A percentile compares a stretch with the other conserved stretches of the same genome.
phyloP scores from a whole-genome alignment of 1,284 basidiomycete genomes.

The Wallemia hederae region DNA sequence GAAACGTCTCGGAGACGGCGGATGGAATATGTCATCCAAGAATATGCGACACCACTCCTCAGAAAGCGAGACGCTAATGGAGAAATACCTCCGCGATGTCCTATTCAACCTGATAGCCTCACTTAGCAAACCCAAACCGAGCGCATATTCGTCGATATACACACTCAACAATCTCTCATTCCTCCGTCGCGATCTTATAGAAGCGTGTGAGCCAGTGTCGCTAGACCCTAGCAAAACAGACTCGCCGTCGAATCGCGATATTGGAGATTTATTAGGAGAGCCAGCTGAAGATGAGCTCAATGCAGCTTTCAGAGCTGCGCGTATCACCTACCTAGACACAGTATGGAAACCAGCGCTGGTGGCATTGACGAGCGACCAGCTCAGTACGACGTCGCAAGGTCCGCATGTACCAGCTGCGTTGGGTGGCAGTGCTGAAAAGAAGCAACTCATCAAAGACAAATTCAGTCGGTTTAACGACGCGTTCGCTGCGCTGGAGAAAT shows the following conservation, averaged over 20 bases:
- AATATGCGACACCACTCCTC: conserved; percentile 8
- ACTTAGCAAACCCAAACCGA: conserved; percentile 7
- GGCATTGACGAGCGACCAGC: conserved; percentile 11
- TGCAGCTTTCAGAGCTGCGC: conserved; percentile 9
- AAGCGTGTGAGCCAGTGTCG: conserved; percentile 7
- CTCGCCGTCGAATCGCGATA: conserved; percentile 6
- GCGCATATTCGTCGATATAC: conserved; percentile 10
- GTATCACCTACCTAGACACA: conserved; percentile 11
- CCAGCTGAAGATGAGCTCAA: conserved; percentile 9
- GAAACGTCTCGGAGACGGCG: conserved; percentile 10
- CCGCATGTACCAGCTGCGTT: conserved; percentile 9
- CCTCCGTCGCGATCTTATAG: conserved; percentile 1
- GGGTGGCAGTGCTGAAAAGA: conserved; percentile 9
- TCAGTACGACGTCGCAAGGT: conserved; percentile 1
- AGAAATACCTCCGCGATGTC: conserved; percentile 7
- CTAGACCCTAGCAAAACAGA: conserved; percentile 4
- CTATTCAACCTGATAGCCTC: conserved; percentile 10
- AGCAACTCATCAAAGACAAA: conserved; percentile 11
- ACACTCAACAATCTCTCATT: conserved; percentile 13
- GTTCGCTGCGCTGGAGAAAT: background rate
- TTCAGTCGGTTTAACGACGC: conserved; percentile 7
- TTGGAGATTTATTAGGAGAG: conserved; percentile 5
- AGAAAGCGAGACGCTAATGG: conserved; percentile 7
- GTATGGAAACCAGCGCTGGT: conserved; percentile 10
- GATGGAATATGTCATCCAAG: conserved; percentile 11